These are phyloP conservation scores for Starmerella sp. DNA, from an alignment of 805 yeast species.

Conservation along the genomic window DNA sequence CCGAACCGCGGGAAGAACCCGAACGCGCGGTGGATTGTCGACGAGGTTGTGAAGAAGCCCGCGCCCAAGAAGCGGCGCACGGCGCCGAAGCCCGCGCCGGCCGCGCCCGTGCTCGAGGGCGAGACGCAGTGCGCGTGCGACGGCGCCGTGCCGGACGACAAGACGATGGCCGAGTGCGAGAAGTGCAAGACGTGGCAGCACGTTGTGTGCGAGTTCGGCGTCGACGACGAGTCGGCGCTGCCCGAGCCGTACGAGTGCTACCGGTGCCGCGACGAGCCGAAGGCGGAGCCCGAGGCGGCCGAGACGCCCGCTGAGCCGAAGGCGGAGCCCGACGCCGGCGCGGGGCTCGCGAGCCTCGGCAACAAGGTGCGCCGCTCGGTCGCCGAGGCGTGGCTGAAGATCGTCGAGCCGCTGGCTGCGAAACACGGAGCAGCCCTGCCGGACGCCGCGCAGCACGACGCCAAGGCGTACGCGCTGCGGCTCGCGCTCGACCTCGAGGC, in stretches of 20 bases:
- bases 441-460: too few relatives aligned
- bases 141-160: slow-evolving; percentile 36
- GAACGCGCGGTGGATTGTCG: slow-evolving; percentile 17
- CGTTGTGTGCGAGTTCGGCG: slow-evolving; percentile 46
- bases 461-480: slow-evolving; percentile 24
- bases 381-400: slow-evolving; percentile 30
- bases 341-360: background rate
- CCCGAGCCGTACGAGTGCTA: slow-evolving; percentile 48
- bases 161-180: slow-evolving; percentile 56
- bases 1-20: slow-evolving; percentile 18
- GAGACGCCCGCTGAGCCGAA: too few relatives aligned
- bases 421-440: background rate
- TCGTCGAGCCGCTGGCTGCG: background rate
- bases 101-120: slow-evolving; percentile 9
- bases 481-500: slow-evolving; percentile 44
- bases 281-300: background rate
- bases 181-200: slow-evolving; percentile 62
- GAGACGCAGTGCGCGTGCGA: slow-evolving; percentile 20
- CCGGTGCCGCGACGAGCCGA: slow-evolving; percentile 36
- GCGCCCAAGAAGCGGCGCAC: slow-evolving; percentile 7
- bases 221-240: slow-evolving; percentile 32
- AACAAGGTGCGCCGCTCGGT: slow-evolving; percentile 33
- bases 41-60: slow-evolving; percentile 2
- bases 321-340: too few relatives aligned
- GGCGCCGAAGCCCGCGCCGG: background rate